Conservation (phyloP, 2,329 filamentous ascomycete genomes). For the Macroventuria anomochaeta region DNA sequence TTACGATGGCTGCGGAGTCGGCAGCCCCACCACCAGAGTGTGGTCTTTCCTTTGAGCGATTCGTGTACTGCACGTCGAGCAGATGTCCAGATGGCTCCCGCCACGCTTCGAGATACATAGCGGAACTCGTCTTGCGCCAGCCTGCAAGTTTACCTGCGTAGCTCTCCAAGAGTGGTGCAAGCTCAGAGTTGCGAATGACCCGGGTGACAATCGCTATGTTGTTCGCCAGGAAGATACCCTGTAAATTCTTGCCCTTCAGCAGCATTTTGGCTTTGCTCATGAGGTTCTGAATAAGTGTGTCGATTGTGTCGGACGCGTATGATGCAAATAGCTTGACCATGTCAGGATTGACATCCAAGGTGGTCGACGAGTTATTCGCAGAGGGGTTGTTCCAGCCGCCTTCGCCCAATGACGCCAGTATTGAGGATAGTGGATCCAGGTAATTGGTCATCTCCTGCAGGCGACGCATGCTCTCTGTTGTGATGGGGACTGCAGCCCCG, state of each 20-base stretch:
- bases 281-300: constrained; percentile 75
- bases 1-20: constrained; percentile 84
- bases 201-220: constrained; percentile 83
- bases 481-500: constrained; percentile 77
- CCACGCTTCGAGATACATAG: constrained; percentile 84
- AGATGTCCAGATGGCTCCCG: constrained; percentile 84
- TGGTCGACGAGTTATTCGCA: constrained; percentile 66
- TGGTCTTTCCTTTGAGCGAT: constrained; percentile 69
- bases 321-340: constrained; percentile 86
- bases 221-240: constrained; percentile 92
- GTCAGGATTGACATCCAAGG: constrained; percentile 84
- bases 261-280: constrained; percentile 75
- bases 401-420: constrained; percentile 90
- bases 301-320: constrained; percentile 89
- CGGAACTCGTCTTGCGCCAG: constrained; percentile 86
- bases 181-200: constrained; percentile 80
- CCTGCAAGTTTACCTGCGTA: constrained; percentile 74
- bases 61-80: constrained; percentile 91
- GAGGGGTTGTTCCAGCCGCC: constrained; percentile 75
- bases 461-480: constrained; percentile 83
- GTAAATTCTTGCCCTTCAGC: constrained; percentile 74
- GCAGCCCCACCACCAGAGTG: constrained; percentile 60
- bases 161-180: constrained; percentile 70
- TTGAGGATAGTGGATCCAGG: constrained; percentile 81
- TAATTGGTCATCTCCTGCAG: constrained; percentile 88